Percentiles rank a stretch among this genome's conserved stretches.
These are phyloP conservation scores for Quercus robur DNA, from an alignment of 306 rosid species.

Conservation along the genomic window DNA sequence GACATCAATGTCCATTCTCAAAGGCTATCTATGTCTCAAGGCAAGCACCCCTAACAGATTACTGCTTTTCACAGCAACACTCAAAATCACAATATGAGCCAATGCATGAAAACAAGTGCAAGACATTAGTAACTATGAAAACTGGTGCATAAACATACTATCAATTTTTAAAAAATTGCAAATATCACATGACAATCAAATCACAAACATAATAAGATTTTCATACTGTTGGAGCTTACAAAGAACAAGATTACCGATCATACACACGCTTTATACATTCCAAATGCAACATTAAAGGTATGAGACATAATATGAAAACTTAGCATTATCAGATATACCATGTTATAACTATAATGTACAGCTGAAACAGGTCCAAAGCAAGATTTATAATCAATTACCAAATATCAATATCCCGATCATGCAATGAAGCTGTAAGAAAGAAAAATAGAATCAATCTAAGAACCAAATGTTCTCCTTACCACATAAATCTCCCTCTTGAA, in stretches of 20 bases:
- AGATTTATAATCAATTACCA: background rate
- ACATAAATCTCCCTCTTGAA: constrained; percentile 91
- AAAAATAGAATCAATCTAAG: background rate
- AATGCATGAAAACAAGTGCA: too few species aligned
- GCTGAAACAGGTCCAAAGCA: background rate
- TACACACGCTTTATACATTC: background rate
- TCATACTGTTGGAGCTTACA: background rate
- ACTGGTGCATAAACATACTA: background rate
- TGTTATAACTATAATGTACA: too few species aligned
- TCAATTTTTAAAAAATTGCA: background rate
- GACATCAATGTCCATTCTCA: background rate
- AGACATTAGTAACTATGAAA: too few species aligned
- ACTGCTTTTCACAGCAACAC: too few species aligned
- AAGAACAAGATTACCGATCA: background rate
- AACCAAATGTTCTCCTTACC: constrained; percentile 47
- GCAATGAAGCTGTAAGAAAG: background rate
- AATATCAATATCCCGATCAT: background rate
- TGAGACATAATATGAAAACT: background rate
- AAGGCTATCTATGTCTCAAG: too few species aligned
- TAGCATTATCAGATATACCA: too few species aligned
- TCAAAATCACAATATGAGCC: too few species aligned
- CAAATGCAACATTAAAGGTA: background rate
- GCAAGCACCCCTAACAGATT: too few species aligned
- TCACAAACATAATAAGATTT: background rate
- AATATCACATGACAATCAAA: background rate